Base-by-base conservation (phyloP, 345 rosid genomes). In the Corymbia maculata region DNA sequence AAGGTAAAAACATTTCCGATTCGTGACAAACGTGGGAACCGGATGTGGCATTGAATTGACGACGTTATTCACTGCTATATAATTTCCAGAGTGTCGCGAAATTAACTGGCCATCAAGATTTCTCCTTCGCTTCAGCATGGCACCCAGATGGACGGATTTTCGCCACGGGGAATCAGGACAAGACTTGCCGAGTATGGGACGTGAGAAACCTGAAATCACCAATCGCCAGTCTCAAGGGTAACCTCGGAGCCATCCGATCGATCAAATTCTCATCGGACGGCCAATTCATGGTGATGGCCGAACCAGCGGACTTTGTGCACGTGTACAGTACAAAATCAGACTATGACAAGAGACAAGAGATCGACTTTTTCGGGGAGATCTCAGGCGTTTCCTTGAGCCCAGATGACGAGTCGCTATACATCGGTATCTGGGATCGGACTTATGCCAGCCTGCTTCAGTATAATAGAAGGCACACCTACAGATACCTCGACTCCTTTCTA, bases 161-260 rank as follows among this genome's bases (percentile, higher is more conserved):
- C 79, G 95, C 97, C 44, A 94, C 96, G 0, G 94, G 97, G 85
- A 95, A 95, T 90, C 97, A 95, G 89, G 97, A 95, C 85, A 95
- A 92, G 87, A 95, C 95, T 9, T 95, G 96, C 87, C 94, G 94
- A 32, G 92, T 95, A 21, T 95, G 97, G 97, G 97, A 95, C 86
- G 45, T 91, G 6, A 87, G 96, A 89, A 95, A 94, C 61, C 87
- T 93, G 86, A 93, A 94, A 1, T 50, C 86, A 2, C 88, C 96
- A 6, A 64, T 93, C 9, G 93, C 90, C 6, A 79, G 90, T n/a
- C 91, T 95, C 17, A 95, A 94, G 90, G 97, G 95, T 47, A 95
- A 94, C 91, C 84, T 94, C 36, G 97, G 97, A 24, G 94, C 97
- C 44, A 90, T 93, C 32, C 88, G 95, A 17, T 94, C 95, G 8